Evolutionary conservation across 768 basidiomycete species (phyloP), one percentile per base, ranked within the genome.

Genomic region (Xanthoconium purpureum): DNA sequence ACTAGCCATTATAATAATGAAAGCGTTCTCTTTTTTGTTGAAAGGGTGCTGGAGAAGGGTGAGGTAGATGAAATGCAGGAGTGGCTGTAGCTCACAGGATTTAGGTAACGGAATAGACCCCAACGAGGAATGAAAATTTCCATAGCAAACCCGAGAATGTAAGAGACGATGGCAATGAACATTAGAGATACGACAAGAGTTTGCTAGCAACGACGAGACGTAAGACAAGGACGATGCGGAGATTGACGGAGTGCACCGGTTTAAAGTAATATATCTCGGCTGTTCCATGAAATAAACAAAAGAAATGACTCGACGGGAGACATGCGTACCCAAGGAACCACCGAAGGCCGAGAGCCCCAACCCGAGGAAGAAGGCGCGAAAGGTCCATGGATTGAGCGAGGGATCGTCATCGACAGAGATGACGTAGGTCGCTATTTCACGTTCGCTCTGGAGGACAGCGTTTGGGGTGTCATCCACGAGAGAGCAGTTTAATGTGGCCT

Each of bases 251-350:
- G 12, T 52, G 54, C 61, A 80, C 81, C 5, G 81, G 81, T 66
- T 84, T 83, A 67, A 83, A 84, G 63, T 84, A 84, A 65, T 82
- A 83, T 28, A 84, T 83, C 59, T 84, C 77, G 32, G 81, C 80
- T 81, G 52, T n/a, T 35, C 20, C 20, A 18, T 28, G 24, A 53
- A 6, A 52, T 60, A 39, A 46, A 3, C 0, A 33, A 20, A 55
- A 49, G 20, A 58, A 32, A 29, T 1, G 18, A 52, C 33, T 24
- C 37, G 24, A 42, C 15, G 5, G 6, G 10, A 38, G 13, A 36
- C 18, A 32, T 9, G 61, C 66, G 12, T 61, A 77, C 80, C 80
- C 24, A 84, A 71, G 15, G 81, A 76, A 45, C 78, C 77, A 60
- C 80, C 80, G 38, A 83, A 68, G 72, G 76, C 29, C 74, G 81